These are phyloP conservation scores for Scopulariopsis brevicaulis DNA, from an alignment of 2,329 filamentous ascomycete species.

Conservation along the genomic window DNA sequence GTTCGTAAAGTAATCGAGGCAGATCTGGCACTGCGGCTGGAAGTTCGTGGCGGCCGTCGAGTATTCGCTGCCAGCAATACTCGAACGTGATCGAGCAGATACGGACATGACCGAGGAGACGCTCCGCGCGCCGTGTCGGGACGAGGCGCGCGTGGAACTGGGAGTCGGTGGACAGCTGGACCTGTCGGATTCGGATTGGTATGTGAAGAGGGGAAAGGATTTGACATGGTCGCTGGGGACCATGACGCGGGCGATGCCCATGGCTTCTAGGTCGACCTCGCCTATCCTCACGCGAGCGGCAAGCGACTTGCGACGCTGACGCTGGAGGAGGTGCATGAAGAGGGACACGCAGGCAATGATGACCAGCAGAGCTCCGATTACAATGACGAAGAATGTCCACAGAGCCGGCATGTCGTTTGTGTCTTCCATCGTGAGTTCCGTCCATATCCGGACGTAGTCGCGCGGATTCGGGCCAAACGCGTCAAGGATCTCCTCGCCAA, in stretches of 20 bases:
- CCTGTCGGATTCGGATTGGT: conserved; percentile 44
- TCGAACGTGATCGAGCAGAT: conserved; percentile 1
- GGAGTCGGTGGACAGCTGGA: conserved; percentile 23
- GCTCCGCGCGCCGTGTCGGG: conserved; percentile 17
- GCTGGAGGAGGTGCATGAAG: conserved; percentile 68
- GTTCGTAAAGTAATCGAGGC: conserved; percentile 67
- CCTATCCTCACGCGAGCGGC: conserved; percentile 61
- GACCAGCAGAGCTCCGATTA: conserved; percentile 58
- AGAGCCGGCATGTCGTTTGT: conserved; percentile 51
- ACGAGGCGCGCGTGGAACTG: conserved; percentile 16
- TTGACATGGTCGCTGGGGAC: conserved; percentile 66
- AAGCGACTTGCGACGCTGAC: conserved; percentile 55
- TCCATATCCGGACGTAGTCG: conserved; percentile 51
- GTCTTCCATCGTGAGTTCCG: conserved; percentile 35
- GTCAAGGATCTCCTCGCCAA: conserved; percentile 41
- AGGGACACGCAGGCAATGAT: conserved; percentile 58
- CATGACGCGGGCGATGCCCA: conserved; percentile 73
- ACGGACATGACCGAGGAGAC: conserved; percentile 14
- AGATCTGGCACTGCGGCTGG: conserved; percentile 84
- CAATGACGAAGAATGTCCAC: conserved; percentile 68
- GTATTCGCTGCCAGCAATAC: conserved; percentile 3
- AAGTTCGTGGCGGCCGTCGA: conserved; percentile 38
- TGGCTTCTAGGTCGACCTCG: conserved; percentile 74
- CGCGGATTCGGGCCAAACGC: conserved; percentile 42
- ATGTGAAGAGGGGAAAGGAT: conserved; percentile 68